Evolutionary conservation across 139 green algal genomes (phyloP).

Genomic region (Haematococcus lacustris): DNA sequence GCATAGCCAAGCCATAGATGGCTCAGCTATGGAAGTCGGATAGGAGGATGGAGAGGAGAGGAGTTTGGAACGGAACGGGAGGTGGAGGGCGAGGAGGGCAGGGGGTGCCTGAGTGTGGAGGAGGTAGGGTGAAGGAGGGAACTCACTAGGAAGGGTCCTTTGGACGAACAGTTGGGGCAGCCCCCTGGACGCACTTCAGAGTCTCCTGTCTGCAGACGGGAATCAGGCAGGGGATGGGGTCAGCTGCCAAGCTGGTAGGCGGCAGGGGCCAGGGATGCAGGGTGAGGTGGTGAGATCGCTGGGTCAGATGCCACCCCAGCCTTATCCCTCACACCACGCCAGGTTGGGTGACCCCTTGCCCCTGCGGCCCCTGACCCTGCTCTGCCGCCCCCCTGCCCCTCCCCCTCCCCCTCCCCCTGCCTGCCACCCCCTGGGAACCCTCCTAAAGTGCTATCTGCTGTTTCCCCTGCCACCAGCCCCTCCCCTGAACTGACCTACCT

Average conservation of each 20-base stretch:
- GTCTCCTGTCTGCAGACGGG: slow-evolving; percentile 29
- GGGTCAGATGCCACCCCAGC: no score
- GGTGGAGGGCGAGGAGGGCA: no score
- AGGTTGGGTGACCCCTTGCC: no score
- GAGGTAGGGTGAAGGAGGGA: no score
- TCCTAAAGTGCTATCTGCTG: background rate
- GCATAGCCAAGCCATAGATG: background rate
- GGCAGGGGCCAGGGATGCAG: no score
- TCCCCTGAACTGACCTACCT: background rate
- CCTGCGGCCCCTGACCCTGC: background rate
- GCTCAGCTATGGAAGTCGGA: background rate
- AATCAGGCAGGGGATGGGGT: no score
- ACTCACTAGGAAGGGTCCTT: slow-evolving; percentile 84
- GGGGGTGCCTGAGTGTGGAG: no score
- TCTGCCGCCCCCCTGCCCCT: background rate
- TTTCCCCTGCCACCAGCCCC: background rate
- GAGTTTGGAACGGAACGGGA: no score
- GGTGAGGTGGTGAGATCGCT: no score
- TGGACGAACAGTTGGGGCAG: slow-evolving; percentile 82
- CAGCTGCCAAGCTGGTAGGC: no score
- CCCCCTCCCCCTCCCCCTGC: background rate
- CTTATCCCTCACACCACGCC: no score
- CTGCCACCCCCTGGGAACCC: background rate
- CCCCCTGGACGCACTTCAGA: slow-evolving; percentile 68
- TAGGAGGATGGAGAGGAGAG: no score